Evolutionary conservation across 176 grass and related monocot species (phyloP).

Genomic region (Zizania latifolia): DNA sequence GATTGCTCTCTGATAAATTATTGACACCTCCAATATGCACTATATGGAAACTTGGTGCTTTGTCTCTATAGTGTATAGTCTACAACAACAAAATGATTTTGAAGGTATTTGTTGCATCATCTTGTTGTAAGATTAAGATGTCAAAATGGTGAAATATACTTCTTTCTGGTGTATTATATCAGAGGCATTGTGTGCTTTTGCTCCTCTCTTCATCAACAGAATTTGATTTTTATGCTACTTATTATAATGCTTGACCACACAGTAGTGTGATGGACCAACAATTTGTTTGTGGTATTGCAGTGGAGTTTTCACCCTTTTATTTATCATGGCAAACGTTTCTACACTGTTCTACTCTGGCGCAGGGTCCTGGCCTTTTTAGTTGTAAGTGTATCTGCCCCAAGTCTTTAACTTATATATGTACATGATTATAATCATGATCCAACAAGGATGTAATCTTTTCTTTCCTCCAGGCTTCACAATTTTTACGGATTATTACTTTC

Average conservation of each 20-base stretch:
- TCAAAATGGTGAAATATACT: neutral
- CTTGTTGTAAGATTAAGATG: neutral
- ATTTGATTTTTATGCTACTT: neutral
- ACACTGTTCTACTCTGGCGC: conserved; percentile 91
- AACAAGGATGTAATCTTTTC: neutral
- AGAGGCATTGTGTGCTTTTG: neutral
- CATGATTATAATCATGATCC: neutral
- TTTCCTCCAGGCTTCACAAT: conserved; percentile 63
- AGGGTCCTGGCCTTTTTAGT: conserved; percentile 91
- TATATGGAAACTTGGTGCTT: too few relatives aligned
- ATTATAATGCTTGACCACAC: conserved; percentile 2
- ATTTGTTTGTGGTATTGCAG: conserved; percentile 44
- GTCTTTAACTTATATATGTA: conserved; percentile 13
- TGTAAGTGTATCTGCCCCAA: conserved; percentile 43
- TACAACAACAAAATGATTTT: neutral
- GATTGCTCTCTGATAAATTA: too few relatives aligned
- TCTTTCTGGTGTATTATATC: neutral
- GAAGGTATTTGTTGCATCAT: neutral
- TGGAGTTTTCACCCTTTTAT: conserved; percentile 98
- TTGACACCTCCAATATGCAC: too few relatives aligned
- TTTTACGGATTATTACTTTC: conserved; percentile 80
- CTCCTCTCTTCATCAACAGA: neutral
- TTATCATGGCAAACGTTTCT: conserved; percentile 90
- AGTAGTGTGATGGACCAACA: neutral
- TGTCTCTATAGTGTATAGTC: neutral